Evolutionary conservation across 2,329 filamentous ascomycete species (phyloP), one percentile per base, ranked within the genome.

Genomic region (Fusarium nelsonii): DNA sequence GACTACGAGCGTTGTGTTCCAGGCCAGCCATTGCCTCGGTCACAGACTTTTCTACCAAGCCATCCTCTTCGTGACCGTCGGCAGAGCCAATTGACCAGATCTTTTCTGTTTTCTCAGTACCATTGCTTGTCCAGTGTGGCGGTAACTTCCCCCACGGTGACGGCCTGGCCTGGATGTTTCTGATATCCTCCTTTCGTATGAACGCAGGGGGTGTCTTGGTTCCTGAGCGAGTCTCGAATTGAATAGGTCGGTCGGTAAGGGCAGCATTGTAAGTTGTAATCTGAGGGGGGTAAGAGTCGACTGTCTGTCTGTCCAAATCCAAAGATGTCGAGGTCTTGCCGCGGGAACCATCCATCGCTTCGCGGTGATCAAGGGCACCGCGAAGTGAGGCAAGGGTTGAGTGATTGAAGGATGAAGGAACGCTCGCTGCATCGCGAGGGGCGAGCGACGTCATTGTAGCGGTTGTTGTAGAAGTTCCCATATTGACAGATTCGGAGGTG

Each of bases 21-120:
- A 85, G 80, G 4, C 88, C 87, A 18, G 86, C 84, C 74, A 90
- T 82, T 30, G 86, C 86, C 66, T 90, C 87, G 8, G 86, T 83
- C 51, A 90, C 86, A n/a, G 87, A 89, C 75, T 89, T 87, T 70
- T 90, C 88, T 8, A 90, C 88, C 69, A 88, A 81, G 1, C 88
- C 88, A 65, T 87, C 83, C 44, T 82, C 81, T 55, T 84, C 83
- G 28, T 81, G 77, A 43, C 82, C 77, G 53, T 85, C 82, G 10
- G 80, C 83, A 23, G 84, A 82, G 6, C 86, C 87, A 75, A 90
- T 90, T 20, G 88, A 90, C 88, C 88, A 90, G 34, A 86, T 84
- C 75, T 90, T 90, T 74, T 89, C 88, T 18, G 83, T 86, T 75
- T 89, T 90, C 74, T 90, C 88, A 1, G 79, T 0, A 78, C 83